These are phyloP conservation scores for Pseudognaphalium luteoalbum DNA, from an alignment of 129 eudicot species.

Conservation along the genomic window DNA sequence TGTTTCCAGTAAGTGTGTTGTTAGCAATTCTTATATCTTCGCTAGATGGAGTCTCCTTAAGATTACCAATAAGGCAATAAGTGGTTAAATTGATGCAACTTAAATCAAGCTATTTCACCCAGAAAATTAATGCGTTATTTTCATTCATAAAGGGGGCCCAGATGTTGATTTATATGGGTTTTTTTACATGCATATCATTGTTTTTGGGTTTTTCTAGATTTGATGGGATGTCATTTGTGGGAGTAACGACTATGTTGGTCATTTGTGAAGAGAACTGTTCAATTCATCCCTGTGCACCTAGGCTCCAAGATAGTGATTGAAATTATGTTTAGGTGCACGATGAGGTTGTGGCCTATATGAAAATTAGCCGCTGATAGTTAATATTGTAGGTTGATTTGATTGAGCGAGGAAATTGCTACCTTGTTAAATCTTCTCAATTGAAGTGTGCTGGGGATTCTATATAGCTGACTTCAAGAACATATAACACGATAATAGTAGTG, in stretches of 20 bases:
- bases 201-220: background rate
- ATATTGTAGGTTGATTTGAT: background rate
- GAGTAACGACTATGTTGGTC: background rate
- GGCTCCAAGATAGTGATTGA: background rate
- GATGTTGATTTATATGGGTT: background rate
- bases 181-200: background rate
- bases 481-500: background rate
- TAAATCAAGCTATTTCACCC: background rate
- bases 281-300: background rate
- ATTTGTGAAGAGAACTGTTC: background rate
- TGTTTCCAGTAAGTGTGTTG: background rate
- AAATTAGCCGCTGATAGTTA: background rate
- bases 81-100: background rate
- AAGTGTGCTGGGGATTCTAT: background rate
- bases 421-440: background rate
- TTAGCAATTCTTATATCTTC: background rate
- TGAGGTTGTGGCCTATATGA: background rate
- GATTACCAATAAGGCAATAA: constrained; percentile 13
- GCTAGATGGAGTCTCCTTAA: background rate
- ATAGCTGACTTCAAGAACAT: background rate
- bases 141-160: constrained; percentile 1
- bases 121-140: background rate
- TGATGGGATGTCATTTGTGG: constrained; percentile 5
- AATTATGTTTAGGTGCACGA: background rate
- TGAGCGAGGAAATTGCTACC: background rate